Percentiles rank a stretch among this genome's conserved stretches.
Evolutionary conservation across 2,329 filamentous ascomycete species (phyloP).

Genomic region (Colletotrichum sp.): DNA sequence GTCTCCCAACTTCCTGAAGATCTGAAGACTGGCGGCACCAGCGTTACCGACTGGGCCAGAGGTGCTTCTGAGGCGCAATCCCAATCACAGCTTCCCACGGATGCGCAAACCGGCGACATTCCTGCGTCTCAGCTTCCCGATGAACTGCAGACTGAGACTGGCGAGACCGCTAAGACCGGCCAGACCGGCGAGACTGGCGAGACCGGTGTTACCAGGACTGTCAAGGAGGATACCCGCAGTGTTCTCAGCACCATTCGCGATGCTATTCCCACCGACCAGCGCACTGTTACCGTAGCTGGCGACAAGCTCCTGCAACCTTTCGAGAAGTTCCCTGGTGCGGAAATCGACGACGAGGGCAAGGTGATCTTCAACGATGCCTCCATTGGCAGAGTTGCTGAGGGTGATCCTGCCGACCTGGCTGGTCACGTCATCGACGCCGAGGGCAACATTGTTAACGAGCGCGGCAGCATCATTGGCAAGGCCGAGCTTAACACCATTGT

Average conservation of each 20-base stretch:
- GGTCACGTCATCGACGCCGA: conserved; percentile 41
- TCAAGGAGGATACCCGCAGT: conserved; percentile 11
- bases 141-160: neutral
- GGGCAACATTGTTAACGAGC: conserved; percentile 40
- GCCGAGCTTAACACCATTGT: conserved; percentile 36
- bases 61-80: neutral
- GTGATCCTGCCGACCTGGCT: conserved; percentile 36
- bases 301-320: conserved; percentile 30
- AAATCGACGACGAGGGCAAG: conserved; percentile 39
- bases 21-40: neutral
- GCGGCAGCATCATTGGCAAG: conserved; percentile 37
- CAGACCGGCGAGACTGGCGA: neutral
- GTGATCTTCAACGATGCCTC: conserved; percentile 41
- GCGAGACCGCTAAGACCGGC: neutral
- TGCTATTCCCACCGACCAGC: conserved; percentile 5
- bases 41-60: neutral
- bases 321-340: conserved; percentile 39
- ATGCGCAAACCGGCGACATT: neutral
- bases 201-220: neutral
- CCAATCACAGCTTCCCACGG: neutral
- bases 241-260: conserved; percentile 14
- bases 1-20: neutral
- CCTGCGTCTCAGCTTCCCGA: neutral
- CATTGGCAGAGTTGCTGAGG: conserved; percentile 42
- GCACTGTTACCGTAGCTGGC: conserved; percentile 16